Conservation (phyloP, 345 rosid genomes). For the Aegle marmelos region DNA sequence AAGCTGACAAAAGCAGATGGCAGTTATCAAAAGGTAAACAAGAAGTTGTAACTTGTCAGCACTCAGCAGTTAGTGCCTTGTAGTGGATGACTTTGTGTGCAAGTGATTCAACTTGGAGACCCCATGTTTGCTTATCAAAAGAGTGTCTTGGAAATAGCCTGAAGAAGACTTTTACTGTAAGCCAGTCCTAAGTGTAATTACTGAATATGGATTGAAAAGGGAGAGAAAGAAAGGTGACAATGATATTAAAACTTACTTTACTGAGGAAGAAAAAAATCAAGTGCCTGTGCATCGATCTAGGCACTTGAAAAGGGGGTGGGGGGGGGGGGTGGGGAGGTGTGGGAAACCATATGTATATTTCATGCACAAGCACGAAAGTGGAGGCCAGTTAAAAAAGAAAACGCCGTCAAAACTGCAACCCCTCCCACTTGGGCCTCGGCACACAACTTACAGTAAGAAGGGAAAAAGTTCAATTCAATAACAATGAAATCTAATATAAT, state of each 20-base stretch:
- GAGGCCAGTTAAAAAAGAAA: conserved; percentile 7
- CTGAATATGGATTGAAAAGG: neutral
- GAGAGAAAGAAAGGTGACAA: neutral
- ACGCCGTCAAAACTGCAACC: conserved; percentile 11
- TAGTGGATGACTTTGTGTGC: conserved; percentile 1
- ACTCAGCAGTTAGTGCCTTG: neutral
- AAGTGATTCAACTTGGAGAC: conserved; percentile 3
- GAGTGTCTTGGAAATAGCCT: neutral
- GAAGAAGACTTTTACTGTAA: neutral
- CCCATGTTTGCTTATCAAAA: neutral
- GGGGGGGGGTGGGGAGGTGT: too few species aligned
- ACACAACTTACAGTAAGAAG: neutral
- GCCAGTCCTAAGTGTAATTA: neutral
- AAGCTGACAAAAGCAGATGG: neutral
- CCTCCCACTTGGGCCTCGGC: neutral
- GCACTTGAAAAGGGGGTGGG: too few species aligned
- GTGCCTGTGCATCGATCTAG: neutral
- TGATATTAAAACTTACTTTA: neutral
- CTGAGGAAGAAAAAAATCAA: neutral
- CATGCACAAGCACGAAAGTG: neutral
- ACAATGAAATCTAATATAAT: conserved; percentile 18
- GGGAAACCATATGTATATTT: too few species aligned
- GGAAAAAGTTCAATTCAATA: neutral
- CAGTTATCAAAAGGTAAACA: neutral
- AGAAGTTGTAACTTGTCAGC: neutral